Percentiles rank a stretch among this genome's conserved stretches.
phyloP scores from a whole-genome alignment of 1,284 basidiomycete species.

The Tilletia setariae region DNA sequence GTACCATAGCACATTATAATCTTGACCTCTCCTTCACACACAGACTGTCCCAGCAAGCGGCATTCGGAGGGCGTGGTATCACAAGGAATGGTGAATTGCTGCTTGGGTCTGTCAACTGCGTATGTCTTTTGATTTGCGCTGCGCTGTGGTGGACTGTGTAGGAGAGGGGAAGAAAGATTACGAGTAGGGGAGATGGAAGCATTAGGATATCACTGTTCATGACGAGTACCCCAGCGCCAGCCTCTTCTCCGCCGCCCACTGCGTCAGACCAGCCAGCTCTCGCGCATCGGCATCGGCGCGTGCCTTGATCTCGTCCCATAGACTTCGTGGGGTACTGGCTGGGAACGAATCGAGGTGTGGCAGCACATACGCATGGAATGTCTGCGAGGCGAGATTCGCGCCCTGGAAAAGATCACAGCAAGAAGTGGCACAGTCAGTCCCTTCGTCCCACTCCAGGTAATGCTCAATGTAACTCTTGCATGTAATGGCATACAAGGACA shows the following conservation, averaged over 20 bases:
- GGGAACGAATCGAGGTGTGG: constrained; percentile 13
- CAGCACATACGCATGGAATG: constrained; percentile 8
- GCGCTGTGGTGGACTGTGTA: not conserved
- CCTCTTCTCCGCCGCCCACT: constrained; percentile 7
- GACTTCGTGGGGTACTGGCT: not conserved
- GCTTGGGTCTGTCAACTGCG: no score
- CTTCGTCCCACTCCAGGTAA: not conserved
- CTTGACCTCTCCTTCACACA: no score
- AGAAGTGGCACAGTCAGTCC: not conserved
- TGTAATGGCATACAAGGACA: no score
- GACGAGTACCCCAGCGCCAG: not conserved
- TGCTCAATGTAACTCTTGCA: no score
- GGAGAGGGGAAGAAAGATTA: not conserved
- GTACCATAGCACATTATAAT: no score
- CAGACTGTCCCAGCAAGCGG: no score
- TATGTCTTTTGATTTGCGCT: no score
- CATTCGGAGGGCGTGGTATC: no score
- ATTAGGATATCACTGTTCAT: no score
- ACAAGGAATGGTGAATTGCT: no score
- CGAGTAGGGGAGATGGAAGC: not conserved
- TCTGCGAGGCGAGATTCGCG: constrained; percentile 6
- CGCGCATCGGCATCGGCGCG: not conserved
- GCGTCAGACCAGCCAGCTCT: not conserved
- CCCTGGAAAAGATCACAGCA: not conserved
- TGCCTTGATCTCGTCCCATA: constrained; percentile 12